These are phyloP conservation scores for Castanea crenata DNA, from an alignment of 306 rosid genomes.

Conservation along the genomic window DNA sequence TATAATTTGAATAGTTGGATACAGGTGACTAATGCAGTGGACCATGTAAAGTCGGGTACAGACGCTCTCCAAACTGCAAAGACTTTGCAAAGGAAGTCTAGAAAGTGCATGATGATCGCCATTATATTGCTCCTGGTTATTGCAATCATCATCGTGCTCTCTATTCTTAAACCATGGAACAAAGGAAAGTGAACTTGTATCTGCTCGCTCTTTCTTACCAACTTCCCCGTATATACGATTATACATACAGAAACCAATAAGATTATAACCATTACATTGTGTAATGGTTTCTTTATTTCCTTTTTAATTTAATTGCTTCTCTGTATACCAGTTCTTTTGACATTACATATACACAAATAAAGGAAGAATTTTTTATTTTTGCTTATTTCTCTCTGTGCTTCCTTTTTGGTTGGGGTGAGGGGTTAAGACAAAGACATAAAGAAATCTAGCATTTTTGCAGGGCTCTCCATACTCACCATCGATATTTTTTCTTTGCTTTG, in stretches of 20 bases:
- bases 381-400: neutral
- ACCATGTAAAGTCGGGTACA: slow-evolving; percentile 65
- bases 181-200: slow-evolving; percentile 28
- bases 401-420: too few species aligned
- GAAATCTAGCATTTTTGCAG: neutral
- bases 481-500: neutral
- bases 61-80: slow-evolving; percentile 74
- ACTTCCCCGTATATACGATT: neutral
- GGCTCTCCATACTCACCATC: neutral
- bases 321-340: neutral
- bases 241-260: neutral
- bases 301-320: slow-evolving; percentile 3
- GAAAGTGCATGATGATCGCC: slow-evolving; percentile 89
- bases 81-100: slow-evolving; percentile 68
- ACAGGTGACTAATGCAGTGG: slow-evolving; percentile 88
- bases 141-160: slow-evolving; percentile 58
- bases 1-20: neutral
- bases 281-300: neutral
- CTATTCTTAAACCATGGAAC: slow-evolving; percentile 74
- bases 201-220: neutral
- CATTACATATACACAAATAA: slow-evolving; percentile 8
- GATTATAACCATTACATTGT: neutral
- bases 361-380: neutral
- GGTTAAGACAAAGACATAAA: neutral
- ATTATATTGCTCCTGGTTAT: slow-evolving; percentile 60